phyloP scores from a whole-genome alignment of 164 flowering plant species.

The Stephania cephalantha region DNA sequence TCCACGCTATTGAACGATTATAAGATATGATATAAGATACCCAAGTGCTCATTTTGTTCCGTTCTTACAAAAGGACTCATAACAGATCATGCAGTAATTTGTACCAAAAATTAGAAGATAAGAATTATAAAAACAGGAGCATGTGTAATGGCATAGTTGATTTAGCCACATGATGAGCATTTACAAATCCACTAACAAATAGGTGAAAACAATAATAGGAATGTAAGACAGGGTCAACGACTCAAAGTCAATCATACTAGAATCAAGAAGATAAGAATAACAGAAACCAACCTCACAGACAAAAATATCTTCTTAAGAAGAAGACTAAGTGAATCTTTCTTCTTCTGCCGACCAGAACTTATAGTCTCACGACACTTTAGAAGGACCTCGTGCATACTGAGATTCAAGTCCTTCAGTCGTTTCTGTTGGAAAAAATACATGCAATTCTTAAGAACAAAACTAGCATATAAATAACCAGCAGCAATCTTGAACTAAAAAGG shows the following conservation, averaged over 20 bases:
- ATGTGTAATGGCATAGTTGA: neutral
- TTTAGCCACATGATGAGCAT: neutral
- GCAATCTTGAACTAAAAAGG: neutral
- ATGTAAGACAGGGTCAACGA: neutral
- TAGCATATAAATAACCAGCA: neutral
- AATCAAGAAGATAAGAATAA: neutral
- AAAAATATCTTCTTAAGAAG: slow-evolving; percentile 1
- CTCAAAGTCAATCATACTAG: neutral
- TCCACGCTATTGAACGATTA: neutral
- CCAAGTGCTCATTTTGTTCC: neutral
- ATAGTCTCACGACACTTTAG: slow-evolving; percentile 9
- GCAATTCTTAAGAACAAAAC: neutral
- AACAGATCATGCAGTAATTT: neutral
- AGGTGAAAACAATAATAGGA: neutral
- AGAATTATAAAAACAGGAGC: neutral
- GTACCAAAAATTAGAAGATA: too few relatives aligned
- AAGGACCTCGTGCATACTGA: slow-evolving; percentile 10
- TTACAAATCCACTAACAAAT: neutral
- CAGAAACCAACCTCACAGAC: slow-evolving; percentile 9
- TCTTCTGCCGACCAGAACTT: slow-evolving; percentile 3
- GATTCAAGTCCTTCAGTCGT: slow-evolving; percentile 8
- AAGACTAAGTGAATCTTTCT: slow-evolving; percentile 4
- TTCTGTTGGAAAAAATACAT: slow-evolving; percentile 30
- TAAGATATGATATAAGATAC: neutral
- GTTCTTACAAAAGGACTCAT: neutral